Base-by-base conservation (phyloP, 106 monocot species). In the Allium fistulosum region DNA sequence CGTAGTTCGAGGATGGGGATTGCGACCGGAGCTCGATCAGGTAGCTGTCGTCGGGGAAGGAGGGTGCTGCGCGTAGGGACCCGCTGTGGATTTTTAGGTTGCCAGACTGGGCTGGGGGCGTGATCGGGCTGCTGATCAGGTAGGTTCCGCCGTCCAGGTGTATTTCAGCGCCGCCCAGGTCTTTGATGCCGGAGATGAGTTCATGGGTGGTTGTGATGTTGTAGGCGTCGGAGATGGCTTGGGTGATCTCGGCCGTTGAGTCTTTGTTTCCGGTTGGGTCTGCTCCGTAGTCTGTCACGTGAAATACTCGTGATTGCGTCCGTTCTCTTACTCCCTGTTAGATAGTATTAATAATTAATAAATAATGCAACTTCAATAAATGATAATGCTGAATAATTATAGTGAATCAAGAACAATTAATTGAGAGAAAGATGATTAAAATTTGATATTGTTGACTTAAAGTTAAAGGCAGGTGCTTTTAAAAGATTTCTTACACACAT, bases 21-120 rank as follows among this genome's bases (percentile, higher is more conserved):
- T 66, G 15, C 14, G 80, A 67, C 71, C 67, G 74, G 46, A 87
- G 81, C 61, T 91, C 87, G 57, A 91, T 74, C 7, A 91, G 57
- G 63, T 81, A 84, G 0, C 74, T 51, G 53, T 72, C 46, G 0
- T 2, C 10, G 0, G 80, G 81, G 53, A 90, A 90, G 57, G 74
- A 45, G 9, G 55, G 69, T 2, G 81, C 53, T 17, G 90, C 86
- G 48, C 79, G 70, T 22, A 90, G 18, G 0, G 83, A 67, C 9
- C 90, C 90, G 4, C 78, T 71, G 45, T 80, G 85, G 1, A 90
- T 82, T 85, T 79, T 80, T 45, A 86, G 13, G 64, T 90, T 90
- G 16, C 78, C 88, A 18, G 73, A 76, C 11, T 74, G 78, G 13
- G 59, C 26, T 9, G 76, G 48, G 9, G 90, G 90, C 7, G 61